Percentiles rank a stretch among this genome's conserved stretches.
These are phyloP conservation scores for Isabelozyma gotoi DNA, from an alignment of 805 yeast species.

Conservation along the genomic window DNA sequence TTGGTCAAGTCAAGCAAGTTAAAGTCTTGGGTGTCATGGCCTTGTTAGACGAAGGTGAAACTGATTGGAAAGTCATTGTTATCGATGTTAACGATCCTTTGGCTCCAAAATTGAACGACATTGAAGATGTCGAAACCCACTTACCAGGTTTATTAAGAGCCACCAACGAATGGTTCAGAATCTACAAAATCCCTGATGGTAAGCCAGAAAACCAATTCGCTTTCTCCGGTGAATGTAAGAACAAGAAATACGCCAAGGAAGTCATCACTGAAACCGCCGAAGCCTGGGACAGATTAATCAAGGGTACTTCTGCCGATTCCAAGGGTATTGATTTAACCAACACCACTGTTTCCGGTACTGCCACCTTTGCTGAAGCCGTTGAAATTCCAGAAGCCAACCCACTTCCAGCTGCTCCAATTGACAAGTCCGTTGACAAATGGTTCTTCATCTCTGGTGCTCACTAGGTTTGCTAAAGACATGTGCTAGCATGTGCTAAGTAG, in stretches of 20 bases:
- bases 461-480: no score
- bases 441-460: constrained; percentile 89
- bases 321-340: constrained; percentile 72
- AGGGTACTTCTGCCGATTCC: constrained; percentile 36
- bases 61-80: constrained; percentile 90
- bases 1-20: constrained; percentile 58
- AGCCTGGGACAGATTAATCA: constrained; percentile 65
- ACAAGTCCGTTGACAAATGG: constrained; percentile 97
- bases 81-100: constrained; percentile 68
- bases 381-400: constrained; percentile 71
- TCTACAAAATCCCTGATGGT: constrained; percentile 81
- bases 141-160: constrained; percentile 73
- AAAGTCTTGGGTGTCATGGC: constrained; percentile 78
- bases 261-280: constrained; percentile 63
- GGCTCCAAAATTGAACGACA: constrained; percentile 56
- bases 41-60: constrained; percentile 87
- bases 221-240: constrained; percentile 65
- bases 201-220: constrained; percentile 76
- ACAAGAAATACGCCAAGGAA: constrained; percentile 56
- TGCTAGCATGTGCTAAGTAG: no score
- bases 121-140: constrained; percentile 63
- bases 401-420: constrained; percentile 88
- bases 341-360: constrained; percentile 63
- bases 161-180: constrained; percentile 77
- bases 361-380: constrained; percentile 47